A percentile compares a stretch with the other conserved stretches of the same genome.
These are phyloP conservation scores for Aspergillus affinis DNA, from an alignment of 495 filamentous ascomycete species.

Conservation along the genomic window DNA sequence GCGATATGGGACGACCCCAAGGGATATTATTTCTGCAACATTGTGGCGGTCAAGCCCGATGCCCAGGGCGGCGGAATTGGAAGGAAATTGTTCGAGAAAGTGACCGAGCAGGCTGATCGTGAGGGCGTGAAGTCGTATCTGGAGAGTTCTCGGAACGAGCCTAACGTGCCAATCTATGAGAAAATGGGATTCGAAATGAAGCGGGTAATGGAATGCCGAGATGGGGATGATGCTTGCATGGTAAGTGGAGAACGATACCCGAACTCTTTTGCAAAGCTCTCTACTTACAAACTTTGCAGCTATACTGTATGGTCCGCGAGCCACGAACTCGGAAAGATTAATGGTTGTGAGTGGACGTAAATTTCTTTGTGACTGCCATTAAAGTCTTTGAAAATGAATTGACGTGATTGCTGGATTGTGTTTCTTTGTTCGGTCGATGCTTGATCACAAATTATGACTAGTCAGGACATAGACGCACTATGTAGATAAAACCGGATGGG, in stretches of 20 bases:
- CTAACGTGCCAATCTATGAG: slow-evolving; percentile 67
- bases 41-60: slow-evolving; percentile 61
- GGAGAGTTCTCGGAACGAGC: slow-evolving; percentile 60
- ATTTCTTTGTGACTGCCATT: background rate
- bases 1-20: slow-evolving; percentile 40
- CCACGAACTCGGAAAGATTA: slow-evolving; percentile 15
- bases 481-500: background rate
- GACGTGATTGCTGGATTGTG: background rate
- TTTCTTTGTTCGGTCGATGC: background rate
- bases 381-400: slow-evolving; percentile 3
- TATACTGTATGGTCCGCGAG: slow-evolving; percentile 29
- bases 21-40: slow-evolving; percentile 72
- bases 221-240: slow-evolving; percentile 50
- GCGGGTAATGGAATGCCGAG: slow-evolving; percentile 62
- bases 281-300: slow-evolving; percentile 16
- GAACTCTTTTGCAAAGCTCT: background rate
- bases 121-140: slow-evolving; percentile 63
- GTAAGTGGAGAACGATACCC: slow-evolving; percentile 24
- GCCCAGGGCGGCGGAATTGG: slow-evolving; percentile 61
- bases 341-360: background rate
- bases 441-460: background rate
- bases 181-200: slow-evolving; percentile 62
- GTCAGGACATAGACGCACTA: background rate
- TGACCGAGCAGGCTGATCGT: slow-evolving; percentile 56
- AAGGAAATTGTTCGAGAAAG: slow-evolving; percentile 55